Percentiles rank a stretch among this genome's conserved stretches.
Conservation (phyloP, 202 grass and related monocot species). For the Hordeum pubiflorum region DNA sequence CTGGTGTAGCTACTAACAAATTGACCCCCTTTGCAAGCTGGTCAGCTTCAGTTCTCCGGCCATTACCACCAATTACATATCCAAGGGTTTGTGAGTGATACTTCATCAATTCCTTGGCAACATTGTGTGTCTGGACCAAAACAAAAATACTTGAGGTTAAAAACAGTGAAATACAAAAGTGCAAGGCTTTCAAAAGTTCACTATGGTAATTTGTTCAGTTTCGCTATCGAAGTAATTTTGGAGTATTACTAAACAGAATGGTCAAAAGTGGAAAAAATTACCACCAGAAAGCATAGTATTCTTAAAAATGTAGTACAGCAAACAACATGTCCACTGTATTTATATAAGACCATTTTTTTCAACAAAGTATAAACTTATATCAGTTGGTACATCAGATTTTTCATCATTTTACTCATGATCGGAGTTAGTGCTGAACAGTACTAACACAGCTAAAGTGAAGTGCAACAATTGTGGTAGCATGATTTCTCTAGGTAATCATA, state of each 20-base stretch:
- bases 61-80: constrained; percentile 77
- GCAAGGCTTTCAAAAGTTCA: neutral
- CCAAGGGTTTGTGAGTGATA: constrained; percentile 87
- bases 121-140: constrained; percentile 73
- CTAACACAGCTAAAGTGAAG: neutral
- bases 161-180: neutral
- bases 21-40: constrained; percentile 76
- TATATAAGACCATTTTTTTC: neutral
- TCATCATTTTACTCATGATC: neutral
- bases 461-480: neutral
- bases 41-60: constrained; percentile 69
- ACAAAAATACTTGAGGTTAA: neutral
- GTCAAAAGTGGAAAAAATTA: neutral
- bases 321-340: neutral
- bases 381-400: neutral
- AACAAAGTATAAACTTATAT: neutral
- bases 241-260: neutral
- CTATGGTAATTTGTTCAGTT: neutral
- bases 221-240: neutral
- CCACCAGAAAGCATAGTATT: neutral
- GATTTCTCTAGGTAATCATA: neutral
- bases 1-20: constrained; percentile 82
- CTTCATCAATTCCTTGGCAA: constrained; percentile 90
- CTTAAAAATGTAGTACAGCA: neutral
- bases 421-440: neutral